phyloP scores from a whole-genome alignment of 805 yeast genomes.

The Candida ponderosae region DNA sequence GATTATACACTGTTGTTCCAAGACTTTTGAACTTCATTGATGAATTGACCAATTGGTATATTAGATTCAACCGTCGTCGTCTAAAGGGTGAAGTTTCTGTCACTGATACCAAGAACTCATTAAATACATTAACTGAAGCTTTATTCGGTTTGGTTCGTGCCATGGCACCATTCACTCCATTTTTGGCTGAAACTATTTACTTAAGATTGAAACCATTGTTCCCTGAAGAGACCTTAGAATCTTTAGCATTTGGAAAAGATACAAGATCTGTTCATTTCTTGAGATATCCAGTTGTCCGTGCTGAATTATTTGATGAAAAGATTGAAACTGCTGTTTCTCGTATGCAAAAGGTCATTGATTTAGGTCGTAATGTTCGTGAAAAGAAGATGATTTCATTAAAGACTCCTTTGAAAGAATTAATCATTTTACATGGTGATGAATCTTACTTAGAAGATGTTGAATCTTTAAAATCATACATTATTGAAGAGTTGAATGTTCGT shows the following conservation, averaged over 20 bases:
- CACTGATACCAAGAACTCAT: conserved; percentile 77
- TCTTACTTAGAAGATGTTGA: conserved; percentile 71
- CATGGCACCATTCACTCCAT: conserved; percentile 99
- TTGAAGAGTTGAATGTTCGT: conserved; percentile 90
- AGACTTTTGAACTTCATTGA: conserved; percentile 82
- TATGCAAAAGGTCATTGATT: conserved; percentile 95
- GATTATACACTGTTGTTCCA: conserved; percentile 95
- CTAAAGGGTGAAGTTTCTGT: conserved; percentile 89
- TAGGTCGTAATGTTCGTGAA: conserved; percentile 95
- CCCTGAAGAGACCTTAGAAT: conserved; percentile 46
- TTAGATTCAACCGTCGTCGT: conserved; percentile 96
- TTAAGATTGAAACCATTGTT: conserved; percentile 60
- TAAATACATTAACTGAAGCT: conserved; percentile 88
- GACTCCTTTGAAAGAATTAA: conserved; percentile 86
- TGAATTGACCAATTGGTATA: conserved; percentile 96
- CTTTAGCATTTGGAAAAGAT: conserved; percentile 40
- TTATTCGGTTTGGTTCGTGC: conserved; percentile 83
- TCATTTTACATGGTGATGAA: conserved; percentile 75
- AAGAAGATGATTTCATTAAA: conserved; percentile 89
- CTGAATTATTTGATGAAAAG: conserved; percentile 70
- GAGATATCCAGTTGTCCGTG: conserved; percentile 78
- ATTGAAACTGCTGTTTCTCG: conserved; percentile 86
- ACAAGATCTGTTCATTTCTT: conserved; percentile 88
- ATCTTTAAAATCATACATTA: conserved; percentile 67
- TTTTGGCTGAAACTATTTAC: conserved; percentile 85